Evolutionary conservation across 1,139 yeast species (phyloP).

Genomic region (Saccharomyces hybrid): DNA sequence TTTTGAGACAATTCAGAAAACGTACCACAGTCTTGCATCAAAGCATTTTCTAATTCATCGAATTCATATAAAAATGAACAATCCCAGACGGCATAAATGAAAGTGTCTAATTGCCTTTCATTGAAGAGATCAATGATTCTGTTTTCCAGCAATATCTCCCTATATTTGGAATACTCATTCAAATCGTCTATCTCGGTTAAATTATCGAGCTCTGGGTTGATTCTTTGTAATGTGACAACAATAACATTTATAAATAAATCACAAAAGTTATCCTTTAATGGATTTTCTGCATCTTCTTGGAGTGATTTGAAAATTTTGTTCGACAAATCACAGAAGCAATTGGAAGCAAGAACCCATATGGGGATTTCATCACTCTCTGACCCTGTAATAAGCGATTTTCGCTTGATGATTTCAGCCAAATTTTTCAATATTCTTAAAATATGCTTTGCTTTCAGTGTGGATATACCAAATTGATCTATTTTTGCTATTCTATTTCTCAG

Average conservation of each 20-base stretch:
- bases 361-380: slow-evolving; percentile 21
- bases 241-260: slow-evolving; percentile 20
- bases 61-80: slow-evolving; percentile 47
- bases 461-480: slow-evolving; percentile 30
- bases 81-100: slow-evolving; percentile 41
- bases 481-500: slow-evolving; percentile 36
- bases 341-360: slow-evolving; percentile 30
- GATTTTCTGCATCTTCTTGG: slow-evolving; percentile 10
- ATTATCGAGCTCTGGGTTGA: slow-evolving; percentile 23
- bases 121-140: slow-evolving; percentile 27
- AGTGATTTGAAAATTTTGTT: slow-evolving; percentile 37
- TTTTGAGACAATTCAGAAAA: slow-evolving; percentile 30
- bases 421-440: slow-evolving; percentile 36
- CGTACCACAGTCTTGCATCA: slow-evolving; percentile 28
- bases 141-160: slow-evolving; percentile 39
- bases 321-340: slow-evolving; percentile 38
- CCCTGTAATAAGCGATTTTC: slow-evolving; percentile 37
- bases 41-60: slow-evolving; percentile 39
- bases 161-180: slow-evolving; percentile 40
- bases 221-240: slow-evolving; percentile 16
- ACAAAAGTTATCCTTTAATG: slow-evolving; percentile 12
- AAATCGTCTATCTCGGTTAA: slow-evolving; percentile 45
- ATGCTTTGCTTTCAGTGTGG: slow-evolving; percentile 42
- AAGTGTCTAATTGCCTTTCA: slow-evolving; percentile 35
- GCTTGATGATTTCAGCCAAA: slow-evolving; percentile 37